phyloP scores from a whole-genome alignment of 208 protist genomes.

The Leishmania major region DNA sequence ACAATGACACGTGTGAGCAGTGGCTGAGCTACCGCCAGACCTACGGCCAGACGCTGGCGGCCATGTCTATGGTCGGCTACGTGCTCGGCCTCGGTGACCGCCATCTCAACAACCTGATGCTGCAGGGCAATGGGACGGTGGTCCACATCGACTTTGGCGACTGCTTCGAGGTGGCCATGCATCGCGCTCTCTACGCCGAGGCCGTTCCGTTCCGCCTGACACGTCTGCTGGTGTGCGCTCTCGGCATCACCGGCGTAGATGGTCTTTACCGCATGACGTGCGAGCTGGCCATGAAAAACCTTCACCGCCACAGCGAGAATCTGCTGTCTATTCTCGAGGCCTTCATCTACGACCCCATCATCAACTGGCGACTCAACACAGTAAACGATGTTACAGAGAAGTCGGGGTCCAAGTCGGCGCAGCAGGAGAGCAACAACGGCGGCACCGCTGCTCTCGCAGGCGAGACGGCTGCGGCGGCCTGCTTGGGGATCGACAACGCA shows the following conservation, averaged over 20 bases:
- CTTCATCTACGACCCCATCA: conserved; percentile 99
- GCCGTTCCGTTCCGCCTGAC: conserved; percentile 99
- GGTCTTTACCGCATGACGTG: conserved; percentile 98
- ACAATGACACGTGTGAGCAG: conserved; percentile 96
- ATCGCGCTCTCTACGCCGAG: conserved; percentile 98
- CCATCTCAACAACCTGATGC: conserved; percentile 99
- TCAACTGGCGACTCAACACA: conserved; percentile 98
- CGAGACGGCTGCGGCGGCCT: conserved; percentile 5
- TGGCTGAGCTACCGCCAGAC: conserved; percentile 98
- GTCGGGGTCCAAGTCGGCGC: conserved; percentile 26
- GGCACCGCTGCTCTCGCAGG: conserved; percentile 3
- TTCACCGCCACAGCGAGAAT: conserved; percentile 98
- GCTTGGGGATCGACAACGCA: conserved; percentile 12
- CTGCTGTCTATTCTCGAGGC: conserved; percentile 99
- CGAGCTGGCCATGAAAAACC: conserved; percentile 97
- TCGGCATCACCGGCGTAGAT: conserved; percentile 99
- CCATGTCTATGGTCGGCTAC: conserved; percentile 99
- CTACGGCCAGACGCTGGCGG: conserved; percentile 98
- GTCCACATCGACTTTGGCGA: conserved; percentile 99
- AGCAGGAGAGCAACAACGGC: conserved; percentile 16
- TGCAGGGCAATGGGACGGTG: conserved; percentile 97
- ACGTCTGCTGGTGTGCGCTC: conserved; percentile 98
- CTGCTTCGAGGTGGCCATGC: conserved; percentile 99
- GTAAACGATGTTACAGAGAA: conserved; percentile 22
- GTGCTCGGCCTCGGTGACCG: conserved; percentile 99